These are phyloP conservation scores for Globisporangium abappressorium DNA, from an alignment of 352 stramenopile genomes.

Conservation along the genomic window DNA sequence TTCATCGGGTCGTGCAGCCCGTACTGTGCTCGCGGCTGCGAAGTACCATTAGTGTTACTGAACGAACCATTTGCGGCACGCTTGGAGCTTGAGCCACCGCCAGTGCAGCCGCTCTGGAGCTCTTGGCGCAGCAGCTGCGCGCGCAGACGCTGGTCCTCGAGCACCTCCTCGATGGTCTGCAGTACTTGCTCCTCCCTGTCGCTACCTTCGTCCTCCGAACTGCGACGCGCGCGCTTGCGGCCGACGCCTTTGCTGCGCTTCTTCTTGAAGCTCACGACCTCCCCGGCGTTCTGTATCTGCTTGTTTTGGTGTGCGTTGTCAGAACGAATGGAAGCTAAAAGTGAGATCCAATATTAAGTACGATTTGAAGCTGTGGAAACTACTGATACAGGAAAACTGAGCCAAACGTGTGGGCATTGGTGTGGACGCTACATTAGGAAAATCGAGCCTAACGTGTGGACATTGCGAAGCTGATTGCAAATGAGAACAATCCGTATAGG, in stretches of 20 bases:
- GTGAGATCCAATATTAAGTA: too few relatives aligned
- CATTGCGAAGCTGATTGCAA: too few relatives aligned
- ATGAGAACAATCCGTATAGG: too few relatives aligned
- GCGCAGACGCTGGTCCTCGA: conserved; percentile 64
- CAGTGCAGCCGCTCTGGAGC: conserved; percentile 17
- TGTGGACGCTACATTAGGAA: too few relatives aligned
- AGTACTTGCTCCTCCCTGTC: conserved; percentile 31
- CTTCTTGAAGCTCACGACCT: conserved; percentile 64
- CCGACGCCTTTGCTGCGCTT: conserved; percentile 23
- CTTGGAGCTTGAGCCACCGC: not conserved
- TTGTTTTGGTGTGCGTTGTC: not conserved
- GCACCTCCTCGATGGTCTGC: conserved; percentile 60
- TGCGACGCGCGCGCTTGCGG: conserved; percentile 40
- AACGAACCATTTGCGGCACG: not conserved
- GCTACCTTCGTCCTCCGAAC: conserved; percentile 21
- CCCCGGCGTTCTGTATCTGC: not conserved
- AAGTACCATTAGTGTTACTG: not conserved
- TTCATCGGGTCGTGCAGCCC: conserved; percentile 77
- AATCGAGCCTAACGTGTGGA: too few relatives aligned
- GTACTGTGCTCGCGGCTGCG: conserved; percentile 27
- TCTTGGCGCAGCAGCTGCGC: conserved; percentile 41
- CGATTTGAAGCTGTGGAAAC: too few relatives aligned
- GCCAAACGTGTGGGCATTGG: too few relatives aligned
- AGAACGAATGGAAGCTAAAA: too few relatives aligned
- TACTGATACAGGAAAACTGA: too few relatives aligned